A percentile compares a stretch with the other conserved stretches of the same genome.
Conservation (phyloP, 495 filamentous ascomycete genomes). For the Podospora anserina region DNA sequence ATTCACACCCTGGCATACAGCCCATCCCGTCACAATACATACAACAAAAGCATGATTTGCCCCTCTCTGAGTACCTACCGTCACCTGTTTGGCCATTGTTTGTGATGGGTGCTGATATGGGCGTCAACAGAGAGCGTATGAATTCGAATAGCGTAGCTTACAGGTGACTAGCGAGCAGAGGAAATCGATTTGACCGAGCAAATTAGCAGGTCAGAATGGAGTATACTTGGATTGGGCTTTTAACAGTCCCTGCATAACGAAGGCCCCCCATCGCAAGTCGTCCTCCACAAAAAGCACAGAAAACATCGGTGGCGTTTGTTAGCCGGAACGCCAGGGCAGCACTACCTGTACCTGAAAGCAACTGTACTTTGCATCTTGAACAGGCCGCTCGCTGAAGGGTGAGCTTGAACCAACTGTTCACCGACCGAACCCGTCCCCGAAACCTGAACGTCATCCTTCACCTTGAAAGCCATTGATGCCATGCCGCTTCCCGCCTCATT, state of each 20-base stretch:
- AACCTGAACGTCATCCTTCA: background rate
- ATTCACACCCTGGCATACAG: background rate
- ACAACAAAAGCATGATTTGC: background rate
- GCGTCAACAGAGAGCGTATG: no score
- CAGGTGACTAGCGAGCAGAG: background rate
- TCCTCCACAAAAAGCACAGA: background rate
- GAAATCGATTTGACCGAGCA: background rate
- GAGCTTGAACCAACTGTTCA: background rate
- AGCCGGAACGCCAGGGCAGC: conserved; percentile 22
- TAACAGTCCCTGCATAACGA: background rate
- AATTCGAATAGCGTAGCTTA: background rate
- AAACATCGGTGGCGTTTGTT: conserved; percentile 44
- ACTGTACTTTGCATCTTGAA: background rate
- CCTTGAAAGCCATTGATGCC: background rate
- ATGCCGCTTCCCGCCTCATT: background rate
- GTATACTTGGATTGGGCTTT: background rate
- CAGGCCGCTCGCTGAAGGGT: no score
- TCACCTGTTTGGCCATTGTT: background rate
- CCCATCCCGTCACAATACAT: background rate
- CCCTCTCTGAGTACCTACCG: background rate
- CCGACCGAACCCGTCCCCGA: background rate
- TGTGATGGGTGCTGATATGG: background rate
- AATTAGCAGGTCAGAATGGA: background rate
- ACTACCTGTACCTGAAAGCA: conserved; percentile 5
- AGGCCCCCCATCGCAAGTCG: background rate